Conservation (phyloP, 768 basidiomycete genomes). For the Cyclocybe aegerita region DNA sequence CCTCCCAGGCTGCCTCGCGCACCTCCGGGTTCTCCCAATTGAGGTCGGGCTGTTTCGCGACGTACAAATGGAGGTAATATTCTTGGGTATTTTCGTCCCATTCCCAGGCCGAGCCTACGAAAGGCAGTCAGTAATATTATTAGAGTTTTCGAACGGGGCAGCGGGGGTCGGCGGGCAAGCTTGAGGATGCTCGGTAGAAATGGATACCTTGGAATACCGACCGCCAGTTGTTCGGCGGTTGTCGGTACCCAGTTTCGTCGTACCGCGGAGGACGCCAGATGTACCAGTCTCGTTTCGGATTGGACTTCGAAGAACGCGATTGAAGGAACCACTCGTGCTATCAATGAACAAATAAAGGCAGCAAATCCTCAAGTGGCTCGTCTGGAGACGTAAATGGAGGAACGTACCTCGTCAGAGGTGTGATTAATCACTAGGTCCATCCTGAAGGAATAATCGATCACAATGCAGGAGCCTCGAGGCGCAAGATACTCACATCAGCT, state of each 20-base stretch:
- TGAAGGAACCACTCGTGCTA: conserved; percentile 74
- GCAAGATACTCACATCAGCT: conserved; percentile 53
- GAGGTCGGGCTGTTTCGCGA: conserved; percentile 68
- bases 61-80: conserved; percentile 73
- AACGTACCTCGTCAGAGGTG: conserved; percentile 58
- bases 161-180: too few relatives aligned
- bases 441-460: conserved; percentile 28
- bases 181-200: not conserved
- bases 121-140: not conserved
- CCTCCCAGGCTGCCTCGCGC: conserved; percentile 55
- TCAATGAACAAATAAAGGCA: not conserved
- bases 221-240: conserved; percentile 75
- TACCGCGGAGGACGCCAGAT: conserved; percentile 65
- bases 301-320: conserved; percentile 47
- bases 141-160: not conserved
- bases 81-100: conserved; percentile 63
- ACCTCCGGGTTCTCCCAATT: conserved; percentile 75
- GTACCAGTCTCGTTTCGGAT: conserved; percentile 75
- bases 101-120: conserved; percentile 66
- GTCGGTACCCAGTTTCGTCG: conserved; percentile 49
- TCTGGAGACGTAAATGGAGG: not conserved
- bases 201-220: conserved; percentile 59
- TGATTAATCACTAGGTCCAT: conserved; percentile 83
- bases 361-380: not conserved
- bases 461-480: not conserved